These are phyloP conservation scores for Globisporangium iwayamae DNA, from an alignment of 352 stramenopile genomes.

Conservation along the genomic window DNA sequence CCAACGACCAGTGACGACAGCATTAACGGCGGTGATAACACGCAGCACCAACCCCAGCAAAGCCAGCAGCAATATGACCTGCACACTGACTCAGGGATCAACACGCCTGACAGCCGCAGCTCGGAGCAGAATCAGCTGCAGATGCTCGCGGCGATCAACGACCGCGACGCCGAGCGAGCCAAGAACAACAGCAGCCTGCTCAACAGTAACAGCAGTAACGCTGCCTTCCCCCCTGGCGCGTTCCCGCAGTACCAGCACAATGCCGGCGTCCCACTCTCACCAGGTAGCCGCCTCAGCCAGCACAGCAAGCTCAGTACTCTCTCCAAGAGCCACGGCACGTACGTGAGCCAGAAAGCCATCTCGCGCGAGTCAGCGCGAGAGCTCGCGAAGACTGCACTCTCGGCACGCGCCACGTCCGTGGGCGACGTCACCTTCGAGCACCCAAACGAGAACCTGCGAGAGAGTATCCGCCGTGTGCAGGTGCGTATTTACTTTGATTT, in stretches of 20 bases:
- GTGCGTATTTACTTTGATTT: too few species aligned
- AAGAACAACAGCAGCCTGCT: constrained; percentile 3
- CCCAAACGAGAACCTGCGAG: constrained; percentile 55
- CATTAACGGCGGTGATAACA: neutral
- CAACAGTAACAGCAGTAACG: neutral
- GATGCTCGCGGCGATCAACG: neutral
- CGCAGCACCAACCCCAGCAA: neutral
- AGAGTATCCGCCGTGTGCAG: constrained; percentile 79
- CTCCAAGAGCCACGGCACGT: constrained; percentile 24
- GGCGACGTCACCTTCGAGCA: constrained; percentile 76
- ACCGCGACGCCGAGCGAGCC: neutral
- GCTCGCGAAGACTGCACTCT: constrained; percentile 67
- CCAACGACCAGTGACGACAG: neutral
- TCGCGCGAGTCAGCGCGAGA: constrained; percentile 54
- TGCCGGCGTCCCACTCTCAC: constrained; percentile 10
- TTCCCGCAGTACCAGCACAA: constrained; percentile 8
- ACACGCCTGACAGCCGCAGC: constrained; percentile 6
- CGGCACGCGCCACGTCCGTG: constrained; percentile 64
- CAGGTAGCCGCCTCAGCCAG: constrained; percentile 14
- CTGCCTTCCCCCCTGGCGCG: constrained; percentile 1
- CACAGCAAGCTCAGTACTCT: constrained; percentile 19
- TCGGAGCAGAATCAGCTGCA: constrained; percentile 2
- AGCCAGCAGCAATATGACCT: constrained; percentile 10
- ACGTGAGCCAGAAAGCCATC: constrained; percentile 29
- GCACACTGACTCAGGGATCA: constrained; percentile 3